Evolutionary conservation across 352 stramenopile species (phyloP).

Genomic region (Globisporangium radiosum): DNA sequence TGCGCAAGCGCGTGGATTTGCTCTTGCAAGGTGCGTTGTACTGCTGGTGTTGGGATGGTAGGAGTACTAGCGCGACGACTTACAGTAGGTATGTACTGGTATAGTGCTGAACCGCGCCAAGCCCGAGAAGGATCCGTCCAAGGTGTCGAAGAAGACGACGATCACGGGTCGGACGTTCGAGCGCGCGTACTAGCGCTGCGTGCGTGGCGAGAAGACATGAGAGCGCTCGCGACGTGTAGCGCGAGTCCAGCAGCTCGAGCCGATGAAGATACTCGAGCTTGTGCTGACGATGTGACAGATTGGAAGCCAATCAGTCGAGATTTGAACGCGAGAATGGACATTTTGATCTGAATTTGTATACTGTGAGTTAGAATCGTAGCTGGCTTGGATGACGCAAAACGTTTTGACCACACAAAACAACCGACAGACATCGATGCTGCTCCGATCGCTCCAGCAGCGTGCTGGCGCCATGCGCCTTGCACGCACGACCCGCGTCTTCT

Average conservation of each 20-base stretch:
- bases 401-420: background rate
- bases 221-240: too few relatives aligned
- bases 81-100: background rate
- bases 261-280: too few relatives aligned
- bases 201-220: background rate
- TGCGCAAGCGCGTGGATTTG: slow-evolving; percentile 90
- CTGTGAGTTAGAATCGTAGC: too few relatives aligned
- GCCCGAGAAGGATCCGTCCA: slow-evolving; percentile 85
- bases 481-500: background rate
- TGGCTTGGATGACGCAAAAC: too few relatives aligned
- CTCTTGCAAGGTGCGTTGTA: slow-evolving; percentile 78
- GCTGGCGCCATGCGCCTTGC: background rate
- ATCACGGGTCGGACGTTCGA: slow-evolving; percentile 88
- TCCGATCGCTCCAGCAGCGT: background rate
- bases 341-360: too few relatives aligned
- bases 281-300: too few relatives aligned
- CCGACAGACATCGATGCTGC: background rate
- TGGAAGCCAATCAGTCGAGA: too few relatives aligned
- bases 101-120: slow-evolving; percentile 88
- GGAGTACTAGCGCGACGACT: background rate
- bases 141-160: slow-evolving; percentile 90
- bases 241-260: too few relatives aligned
- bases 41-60: background rate
- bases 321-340: too few relatives aligned
- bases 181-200: slow-evolving; percentile 35